phyloP scores from a whole-genome alignment of 257 asterid genomes.

The Paulownia fortunei region DNA sequence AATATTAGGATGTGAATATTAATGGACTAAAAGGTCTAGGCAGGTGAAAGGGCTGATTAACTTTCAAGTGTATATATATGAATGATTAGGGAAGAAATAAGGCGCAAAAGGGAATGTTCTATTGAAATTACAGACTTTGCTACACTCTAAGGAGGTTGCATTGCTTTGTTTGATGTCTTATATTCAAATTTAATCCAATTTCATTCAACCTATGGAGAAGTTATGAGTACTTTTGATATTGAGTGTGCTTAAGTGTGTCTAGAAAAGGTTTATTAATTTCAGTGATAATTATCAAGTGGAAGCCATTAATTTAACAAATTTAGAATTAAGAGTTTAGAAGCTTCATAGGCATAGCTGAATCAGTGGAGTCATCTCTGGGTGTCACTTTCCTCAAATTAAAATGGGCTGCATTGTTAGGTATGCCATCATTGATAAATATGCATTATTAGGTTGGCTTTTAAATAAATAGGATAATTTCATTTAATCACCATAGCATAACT shows the following conservation, averaged over 20 bases:
- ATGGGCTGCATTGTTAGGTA: not conserved
- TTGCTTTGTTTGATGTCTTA: not conserved
- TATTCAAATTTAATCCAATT: not conserved
- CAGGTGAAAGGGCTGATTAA: not conserved
- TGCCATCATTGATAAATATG: not conserved
- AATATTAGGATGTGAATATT: not conserved
- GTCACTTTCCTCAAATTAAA: not conserved
- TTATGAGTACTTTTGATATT: not conserved
- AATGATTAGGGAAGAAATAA: not conserved
- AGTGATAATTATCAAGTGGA: not conserved
- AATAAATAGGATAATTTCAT: not conserved
- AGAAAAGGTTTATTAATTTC: not conserved
- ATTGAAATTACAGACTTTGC: not conserved
- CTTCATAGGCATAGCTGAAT: not conserved
- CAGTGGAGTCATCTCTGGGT: not conserved
- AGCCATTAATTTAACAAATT: not conserved
- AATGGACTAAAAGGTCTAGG: not conserved
- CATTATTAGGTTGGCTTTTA: not conserved
- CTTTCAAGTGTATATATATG: not conserved
- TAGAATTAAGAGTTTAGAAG: not conserved
- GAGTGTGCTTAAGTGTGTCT: not conserved
- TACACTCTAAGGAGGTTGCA: not conserved
- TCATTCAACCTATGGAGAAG: constrained; percentile 1
- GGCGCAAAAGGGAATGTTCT: not conserved
- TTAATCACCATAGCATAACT: not conserved